Base-by-base conservation (phyloP, 2,329 filamentous ascomycete species). In the Pezicula carpinea region DNA sequence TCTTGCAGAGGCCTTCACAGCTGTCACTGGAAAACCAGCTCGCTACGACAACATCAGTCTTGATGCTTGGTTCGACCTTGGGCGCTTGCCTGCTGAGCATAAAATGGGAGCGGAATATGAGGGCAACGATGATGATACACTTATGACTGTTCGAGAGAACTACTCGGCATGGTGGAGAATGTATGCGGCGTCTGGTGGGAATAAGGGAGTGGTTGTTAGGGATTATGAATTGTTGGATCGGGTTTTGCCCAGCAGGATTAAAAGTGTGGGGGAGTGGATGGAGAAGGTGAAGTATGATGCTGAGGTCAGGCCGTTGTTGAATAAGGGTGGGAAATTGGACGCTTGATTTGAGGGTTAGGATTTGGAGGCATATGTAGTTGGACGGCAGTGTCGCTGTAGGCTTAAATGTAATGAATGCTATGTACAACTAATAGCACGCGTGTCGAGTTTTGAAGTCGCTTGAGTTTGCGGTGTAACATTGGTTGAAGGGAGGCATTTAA, bases 241-340 rank as follows among this genome's bases (percentile, higher is more conserved):
- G 15, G 54, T 59, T 18, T 50, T 55, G 21, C 53, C 56, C 3
- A 44, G 35, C 4, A 49, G 56, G n/a, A 53, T 59, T 5, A 53
- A 49, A 40, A 51, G 42, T 15, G 49, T 57, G 8, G 43, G 43
- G 14, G 55, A 58, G 39, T 59, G 56, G 56, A 58, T 56, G 52
- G 13, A 23, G 23, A 26, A 6, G 23, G 23, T 26, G 23, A 10
- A 3, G 6, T 26, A 26, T 26, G 6, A 26, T 26, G 23, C 23
- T 26, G 23, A 26, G 23, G 23, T 26, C 7, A 26, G 11, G 23
- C 23, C 23, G 23, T 26, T 26, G 23, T 8, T 26, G 6, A 26
- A 26, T 10, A 26, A 8, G 4, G 23, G 23, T 26, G 23, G 23
- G 11, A 26, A 26, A 10, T 10, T 26, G 6, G 4, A 8, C 7